Base-by-base conservation (phyloP, 345 rosid species). In the Euphorbia lathyris region DNA sequence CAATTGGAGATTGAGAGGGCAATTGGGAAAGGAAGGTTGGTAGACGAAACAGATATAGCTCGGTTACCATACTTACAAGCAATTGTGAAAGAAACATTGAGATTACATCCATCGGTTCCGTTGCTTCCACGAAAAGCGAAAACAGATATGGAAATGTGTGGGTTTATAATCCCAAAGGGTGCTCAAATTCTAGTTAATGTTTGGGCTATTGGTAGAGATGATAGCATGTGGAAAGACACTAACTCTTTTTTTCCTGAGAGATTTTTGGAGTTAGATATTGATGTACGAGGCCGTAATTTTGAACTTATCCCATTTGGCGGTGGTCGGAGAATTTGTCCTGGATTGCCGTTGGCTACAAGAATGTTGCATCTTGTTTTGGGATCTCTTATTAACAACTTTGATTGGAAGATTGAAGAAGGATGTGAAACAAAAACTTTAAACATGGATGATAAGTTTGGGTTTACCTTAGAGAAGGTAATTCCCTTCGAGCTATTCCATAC, bases 201-300 rank as follows among this genome's bases (percentile, higher is more conserved):
- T 0, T 83, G 85, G 88, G 84, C 86, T 2, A 83, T 84, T 3
- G 85, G 86, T 0, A 53, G 51, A 36, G n/a, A n/a, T n/a, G n/a
- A n/a, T n/a, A n/a, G n/a, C n/a, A n/a, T n/a, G n/a, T n/a, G n/a
- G n/a, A n/a, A 68, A 7, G 19, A 68, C 17, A 51, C 71, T 22
- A 14, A 36, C 8, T 22, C 63, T 1, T 55, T 68, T 25, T 2
- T 34, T n/a, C n/a, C n/a, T n/a, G n/a, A n/a, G n/a, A n/a, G n/a
- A n/a, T n/a, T n/a, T n/a, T n/a, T n/a, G n/a, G 1, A 52, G 20
- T 68, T 52, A 8, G 50, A 40, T 23, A 36, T 53, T 7, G 65
- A 69, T 40, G 38, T 58, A 20, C 5, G 3, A n/a, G 65, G 72
- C 12, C 25, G 7, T 4, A 19, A 32, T 20, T 69, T 69, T 59